A percentile compares a stretch with the other conserved stretches of the same genome.
Conservation (phyloP, 2,329 filamentous ascomycete genomes). For the Neofusicoccum umdonicola region DNA sequence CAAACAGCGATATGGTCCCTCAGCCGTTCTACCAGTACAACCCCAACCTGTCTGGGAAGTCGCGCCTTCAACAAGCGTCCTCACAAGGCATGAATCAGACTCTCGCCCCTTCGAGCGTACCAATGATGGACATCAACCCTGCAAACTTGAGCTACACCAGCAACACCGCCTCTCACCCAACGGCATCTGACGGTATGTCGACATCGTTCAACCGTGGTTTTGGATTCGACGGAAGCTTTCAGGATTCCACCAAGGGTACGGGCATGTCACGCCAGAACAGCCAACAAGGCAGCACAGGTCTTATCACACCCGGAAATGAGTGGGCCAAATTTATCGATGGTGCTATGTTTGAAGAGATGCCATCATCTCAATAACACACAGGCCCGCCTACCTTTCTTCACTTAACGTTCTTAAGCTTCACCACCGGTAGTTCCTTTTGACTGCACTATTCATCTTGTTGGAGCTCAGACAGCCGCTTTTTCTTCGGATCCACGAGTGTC, state of each 20-base stretch:
- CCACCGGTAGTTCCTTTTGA: neutral
- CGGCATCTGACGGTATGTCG: slow-evolving; percentile 25
- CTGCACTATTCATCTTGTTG: neutral
- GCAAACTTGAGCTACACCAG: slow-evolving; percentile 23
- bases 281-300: slow-evolving; percentile 24
- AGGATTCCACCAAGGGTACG: slow-evolving; percentile 11
- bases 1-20: slow-evolving; percentile 41
- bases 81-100: slow-evolving; percentile 39
- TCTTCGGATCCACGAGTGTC: neutral
- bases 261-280: slow-evolving; percentile 21
- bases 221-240: slow-evolving; percentile 15
- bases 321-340: slow-evolving; percentile 29
- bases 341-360: slow-evolving; percentile 19
- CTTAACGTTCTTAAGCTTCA: neutral
- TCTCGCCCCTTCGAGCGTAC: slow-evolving; percentile 37
- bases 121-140: slow-evolving; percentile 21
- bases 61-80: slow-evolving; percentile 11
- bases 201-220: slow-evolving; percentile 22
- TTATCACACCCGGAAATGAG: slow-evolving; percentile 24
- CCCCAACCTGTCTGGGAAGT: slow-evolving; percentile 39
- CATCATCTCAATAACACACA: slow-evolving; percentile 10
- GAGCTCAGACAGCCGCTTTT: neutral
- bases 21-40: slow-evolving; percentile 47
- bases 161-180: neutral
- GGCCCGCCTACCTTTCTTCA: too few relatives aligned